Percentiles rank a stretch among this genome's conserved stretches.
phyloP scores from a whole-genome alignment of 441 rosid genomes.

The Biscutella laevigata region DNA sequence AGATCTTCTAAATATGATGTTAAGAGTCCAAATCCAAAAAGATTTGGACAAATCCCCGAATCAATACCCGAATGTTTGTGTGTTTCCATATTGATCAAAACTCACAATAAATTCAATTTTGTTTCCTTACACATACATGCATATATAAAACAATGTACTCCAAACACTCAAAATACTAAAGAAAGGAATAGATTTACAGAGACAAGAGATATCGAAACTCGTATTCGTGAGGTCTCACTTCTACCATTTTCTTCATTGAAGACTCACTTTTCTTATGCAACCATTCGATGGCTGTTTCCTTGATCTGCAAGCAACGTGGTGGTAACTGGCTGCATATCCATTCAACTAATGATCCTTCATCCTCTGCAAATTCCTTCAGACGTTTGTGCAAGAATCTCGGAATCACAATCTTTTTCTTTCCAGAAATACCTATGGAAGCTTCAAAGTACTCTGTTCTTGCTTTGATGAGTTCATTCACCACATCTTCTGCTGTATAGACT shows the following conservation, averaged over 20 bases:
- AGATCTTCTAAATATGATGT: too few relatives aligned
- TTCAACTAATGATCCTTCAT: slow-evolving; percentile 60
- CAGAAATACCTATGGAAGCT: slow-evolving; percentile 66
- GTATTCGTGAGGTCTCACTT: slow-evolving; percentile 65
- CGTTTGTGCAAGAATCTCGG: slow-evolving; percentile 70
- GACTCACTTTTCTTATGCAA: slow-evolving; percentile 41
- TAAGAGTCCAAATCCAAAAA: too few relatives aligned
- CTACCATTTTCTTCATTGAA: slow-evolving; percentile 35
- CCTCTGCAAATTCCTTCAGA: slow-evolving; percentile 74
- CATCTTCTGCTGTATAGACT: slow-evolving; percentile 64
- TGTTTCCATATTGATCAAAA: slow-evolving; percentile 6
- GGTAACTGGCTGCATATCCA: slow-evolving; percentile 86
- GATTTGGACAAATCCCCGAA: too few relatives aligned
- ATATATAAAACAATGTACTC: background rate
- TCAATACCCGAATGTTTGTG: too few relatives aligned
- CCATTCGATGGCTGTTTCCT: slow-evolving; percentile 58
- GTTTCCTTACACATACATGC: background rate
- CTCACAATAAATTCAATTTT: background rate
- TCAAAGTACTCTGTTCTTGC: slow-evolving; percentile 73
- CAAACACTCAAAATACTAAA: background rate
- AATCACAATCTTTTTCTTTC: slow-evolving; percentile 63
- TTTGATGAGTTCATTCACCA: slow-evolving; percentile 56
- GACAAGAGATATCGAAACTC: slow-evolving; percentile 68
- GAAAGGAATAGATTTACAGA: slow-evolving; percentile 15
- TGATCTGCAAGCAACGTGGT: slow-evolving; percentile 43